phyloP scores from a whole-genome alignment of 495 filamentous ascomycete species.

The Podospora didyma region DNA sequence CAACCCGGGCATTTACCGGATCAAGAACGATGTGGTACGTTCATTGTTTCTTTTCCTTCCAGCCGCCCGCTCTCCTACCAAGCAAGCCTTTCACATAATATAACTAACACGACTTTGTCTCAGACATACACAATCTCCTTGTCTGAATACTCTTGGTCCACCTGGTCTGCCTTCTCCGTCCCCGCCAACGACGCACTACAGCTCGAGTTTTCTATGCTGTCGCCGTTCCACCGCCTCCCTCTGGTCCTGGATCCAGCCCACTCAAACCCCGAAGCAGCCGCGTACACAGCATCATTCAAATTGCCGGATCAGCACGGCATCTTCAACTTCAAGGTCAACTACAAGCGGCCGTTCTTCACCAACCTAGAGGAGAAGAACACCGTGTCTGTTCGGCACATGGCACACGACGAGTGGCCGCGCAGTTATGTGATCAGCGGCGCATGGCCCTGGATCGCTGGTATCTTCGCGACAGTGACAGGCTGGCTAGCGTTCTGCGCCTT shows the following conservation, averaged over 20 bases:
- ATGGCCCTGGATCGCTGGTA: constrained; percentile 93
- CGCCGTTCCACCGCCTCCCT: constrained; percentile 89
- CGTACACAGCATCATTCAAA: constrained; percentile 72
- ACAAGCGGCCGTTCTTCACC: constrained; percentile 88
- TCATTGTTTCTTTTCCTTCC: too few relatives aligned
- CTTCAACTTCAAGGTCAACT: constrained; percentile 94
- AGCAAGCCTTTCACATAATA: background rate
- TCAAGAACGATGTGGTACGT: constrained; percentile 96
- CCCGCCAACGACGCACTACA: constrained; percentile 70
- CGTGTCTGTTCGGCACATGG: constrained; percentile 91
- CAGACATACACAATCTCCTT: constrained; percentile 85
- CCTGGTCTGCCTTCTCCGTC: constrained; percentile 68
- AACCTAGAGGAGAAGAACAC: constrained; percentile 91
- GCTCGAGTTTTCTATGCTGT: constrained; percentile 97
- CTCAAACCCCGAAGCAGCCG: constrained; percentile 61
- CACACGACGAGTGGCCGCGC: constrained; percentile 92
- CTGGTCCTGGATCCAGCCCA: constrained; percentile 50
- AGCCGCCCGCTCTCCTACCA: background rate
- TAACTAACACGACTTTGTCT: background rate
- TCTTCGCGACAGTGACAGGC: constrained; percentile 75
- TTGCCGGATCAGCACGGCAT: constrained; percentile 96
- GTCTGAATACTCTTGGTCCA: constrained; percentile 72
- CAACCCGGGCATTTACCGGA: constrained; percentile 88
- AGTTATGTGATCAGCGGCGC: constrained; percentile 85
- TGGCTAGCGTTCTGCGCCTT: constrained; percentile 81